phyloP scores from a whole-genome alignment of 2,329 filamentous ascomycete species.

The Xylariomycetidae sp. region DNA sequence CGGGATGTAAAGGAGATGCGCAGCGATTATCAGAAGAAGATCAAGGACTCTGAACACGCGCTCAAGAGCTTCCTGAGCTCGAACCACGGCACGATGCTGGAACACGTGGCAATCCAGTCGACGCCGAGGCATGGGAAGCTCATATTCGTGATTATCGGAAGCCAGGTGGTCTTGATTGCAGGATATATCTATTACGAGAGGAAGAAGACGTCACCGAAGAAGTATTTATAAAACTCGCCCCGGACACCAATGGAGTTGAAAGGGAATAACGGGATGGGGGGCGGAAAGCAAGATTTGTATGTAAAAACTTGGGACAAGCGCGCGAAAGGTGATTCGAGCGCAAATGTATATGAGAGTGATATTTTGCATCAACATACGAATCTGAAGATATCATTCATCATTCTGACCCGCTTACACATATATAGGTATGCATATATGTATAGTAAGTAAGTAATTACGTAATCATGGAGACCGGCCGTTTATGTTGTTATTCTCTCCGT shows the following conservation, averaged over 20 bases:
- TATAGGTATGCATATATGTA: too few relatives aligned
- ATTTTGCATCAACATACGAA: too few relatives aligned
- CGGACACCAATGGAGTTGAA: neutral
- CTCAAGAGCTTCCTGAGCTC: slow-evolving; percentile 48
- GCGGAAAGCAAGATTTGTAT: too few relatives aligned
- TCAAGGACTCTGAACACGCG: slow-evolving; percentile 45
- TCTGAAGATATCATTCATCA: too few relatives aligned
- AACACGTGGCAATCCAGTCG: slow-evolving; percentile 41
- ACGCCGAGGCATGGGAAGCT: slow-evolving; percentile 47
- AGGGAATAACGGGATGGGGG: slow-evolving; percentile 1
- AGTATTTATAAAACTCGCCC: slow-evolving; percentile 84
- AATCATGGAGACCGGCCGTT: too few relatives aligned
- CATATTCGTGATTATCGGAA: slow-evolving; percentile 67
- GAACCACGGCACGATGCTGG: slow-evolving; percentile 45
- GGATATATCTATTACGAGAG: slow-evolving; percentile 77
- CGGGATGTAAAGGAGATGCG: slow-evolving; percentile 55
- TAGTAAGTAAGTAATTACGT: too few relatives aligned
- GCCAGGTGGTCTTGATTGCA: slow-evolving; percentile 66
- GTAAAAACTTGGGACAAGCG: too few relatives aligned
- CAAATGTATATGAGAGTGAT: too few relatives aligned
- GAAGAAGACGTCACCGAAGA: slow-evolving; percentile 78
- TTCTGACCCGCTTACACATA: too few relatives aligned
- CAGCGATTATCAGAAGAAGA: slow-evolving; percentile 46
- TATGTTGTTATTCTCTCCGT: too few relatives aligned
- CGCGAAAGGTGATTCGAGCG: too few relatives aligned